Evolutionary conservation across 768 basidiomycete genomes (phyloP).

Genomic region (Terana coerulea): DNA sequence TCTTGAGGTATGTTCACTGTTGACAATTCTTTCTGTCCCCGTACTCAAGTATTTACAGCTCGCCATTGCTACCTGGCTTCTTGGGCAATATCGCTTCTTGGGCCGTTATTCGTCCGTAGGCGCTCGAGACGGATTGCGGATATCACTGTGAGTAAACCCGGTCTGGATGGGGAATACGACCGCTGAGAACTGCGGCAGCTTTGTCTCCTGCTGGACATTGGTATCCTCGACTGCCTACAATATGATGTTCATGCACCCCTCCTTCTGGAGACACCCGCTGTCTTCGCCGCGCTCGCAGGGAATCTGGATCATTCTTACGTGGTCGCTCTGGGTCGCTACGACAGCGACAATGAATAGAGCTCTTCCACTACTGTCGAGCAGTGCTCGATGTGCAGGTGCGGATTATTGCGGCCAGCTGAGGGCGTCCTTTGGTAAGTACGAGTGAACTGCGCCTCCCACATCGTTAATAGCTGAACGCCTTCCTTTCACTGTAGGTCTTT

Average conservation of each 20-base stretch:
- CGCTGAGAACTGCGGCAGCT: slow-evolving; percentile 32
- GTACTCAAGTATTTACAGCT: slow-evolving; percentile 29
- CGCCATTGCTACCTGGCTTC: slow-evolving; percentile 54
- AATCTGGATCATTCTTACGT: slow-evolving; percentile 56
- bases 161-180: not conserved
- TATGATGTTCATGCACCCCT: slow-evolving; percentile 58
- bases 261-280: slow-evolving; percentile 48
- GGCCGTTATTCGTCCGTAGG: slow-evolving; percentile 46
- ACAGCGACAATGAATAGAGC: slow-evolving; percentile 48
- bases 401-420: slow-evolving; percentile 58
- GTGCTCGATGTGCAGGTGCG: slow-evolving; percentile 36
- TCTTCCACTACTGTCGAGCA: slow-evolving; percentile 40
- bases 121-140: slow-evolving; percentile 39
- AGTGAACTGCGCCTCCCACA: too few relatives aligned
- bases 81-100: slow-evolving; percentile 52
- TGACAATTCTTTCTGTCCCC: not conserved
- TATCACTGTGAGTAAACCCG: slow-evolving; percentile 42
- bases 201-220: slow-evolving; percentile 58
- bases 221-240: slow-evolving; percentile 48
- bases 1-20: slow-evolving; percentile 42
- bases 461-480: not conserved
- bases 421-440: slow-evolving; percentile 45
- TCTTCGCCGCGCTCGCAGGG: slow-evolving; percentile 57
- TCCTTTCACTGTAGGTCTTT: not conserved
- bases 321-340: slow-evolving; percentile 59